Percentiles rank a stretch among this genome's conserved stretches.
Conservation (phyloP, 2,329 filamentous ascomycete species). For the Neocatenulostroma microsporum region DNA sequence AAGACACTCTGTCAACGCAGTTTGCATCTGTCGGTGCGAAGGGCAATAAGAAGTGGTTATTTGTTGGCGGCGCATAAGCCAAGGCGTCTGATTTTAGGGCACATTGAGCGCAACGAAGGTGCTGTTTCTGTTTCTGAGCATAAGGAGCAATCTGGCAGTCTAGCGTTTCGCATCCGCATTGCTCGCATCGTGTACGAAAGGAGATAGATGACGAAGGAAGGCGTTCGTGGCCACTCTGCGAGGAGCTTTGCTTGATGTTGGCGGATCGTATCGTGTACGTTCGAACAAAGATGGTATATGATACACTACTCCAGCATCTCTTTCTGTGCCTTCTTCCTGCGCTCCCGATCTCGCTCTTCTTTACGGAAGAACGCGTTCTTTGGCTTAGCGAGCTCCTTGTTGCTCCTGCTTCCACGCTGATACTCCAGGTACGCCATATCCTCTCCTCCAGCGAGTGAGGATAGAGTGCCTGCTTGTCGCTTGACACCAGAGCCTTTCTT, state of each 20-base stretch:
- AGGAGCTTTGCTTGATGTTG: too few relatives aligned
- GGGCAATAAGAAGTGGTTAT: slow-evolving; percentile 57
- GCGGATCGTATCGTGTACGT: too few relatives aligned
- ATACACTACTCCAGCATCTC: slow-evolving; percentile 9
- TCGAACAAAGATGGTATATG: too few relatives aligned
- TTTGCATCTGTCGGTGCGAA: slow-evolving; percentile 57
- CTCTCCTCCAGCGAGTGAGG: slow-evolving; percentile 80
- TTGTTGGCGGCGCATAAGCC: too few relatives aligned
- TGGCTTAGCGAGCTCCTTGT: slow-evolving; percentile 40
- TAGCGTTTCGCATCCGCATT: too few relatives aligned
- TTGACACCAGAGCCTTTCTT: slow-evolving; percentile 52
- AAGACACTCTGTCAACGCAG: slow-evolving; percentile 58
- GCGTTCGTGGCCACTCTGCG: too few relatives aligned
- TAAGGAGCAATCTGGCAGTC: too few relatives aligned
- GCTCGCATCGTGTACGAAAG: too few relatives aligned
- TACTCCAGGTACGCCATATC: slow-evolving; percentile 77
- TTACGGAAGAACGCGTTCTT: slow-evolving; percentile 41
- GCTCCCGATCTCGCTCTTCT: slow-evolving; percentile 30
- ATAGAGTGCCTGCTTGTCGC: slow-evolving; percentile 75
- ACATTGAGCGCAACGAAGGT: too few relatives aligned
- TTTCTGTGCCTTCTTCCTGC: slow-evolving; percentile 23
- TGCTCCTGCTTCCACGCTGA: slow-evolving; percentile 34
- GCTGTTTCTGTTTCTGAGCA: too few relatives aligned
- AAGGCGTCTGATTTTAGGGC: too few relatives aligned
- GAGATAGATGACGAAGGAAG: too few relatives aligned